Percentiles rank a stretch among this genome's conserved stretches.
phyloP scores from a whole-genome alignment of 331 rosid genomes.

The Quercus lobata region DNA sequence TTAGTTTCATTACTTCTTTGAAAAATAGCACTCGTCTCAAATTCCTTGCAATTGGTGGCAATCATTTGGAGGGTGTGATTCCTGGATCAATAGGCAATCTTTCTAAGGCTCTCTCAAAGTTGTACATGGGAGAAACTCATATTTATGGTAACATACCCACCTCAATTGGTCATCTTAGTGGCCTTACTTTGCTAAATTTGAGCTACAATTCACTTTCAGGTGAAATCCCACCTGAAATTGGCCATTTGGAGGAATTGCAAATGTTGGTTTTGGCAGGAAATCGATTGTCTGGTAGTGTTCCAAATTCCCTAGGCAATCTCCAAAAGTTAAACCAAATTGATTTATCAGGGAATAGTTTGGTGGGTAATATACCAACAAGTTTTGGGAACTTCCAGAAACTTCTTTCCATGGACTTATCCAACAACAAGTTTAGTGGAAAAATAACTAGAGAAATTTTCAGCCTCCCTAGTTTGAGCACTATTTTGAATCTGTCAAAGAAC shows the following conservation, averaged over 20 bases:
- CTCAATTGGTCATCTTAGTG: slow-evolving; percentile 44
- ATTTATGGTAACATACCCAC: slow-evolving; percentile 57
- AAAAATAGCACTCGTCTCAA: slow-evolving; percentile 52
- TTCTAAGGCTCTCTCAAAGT: slow-evolving; percentile 36
- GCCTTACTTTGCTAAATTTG: slow-evolving; percentile 53
- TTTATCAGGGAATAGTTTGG: slow-evolving; percentile 54
- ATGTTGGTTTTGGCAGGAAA: slow-evolving; percentile 46
- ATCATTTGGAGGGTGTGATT: slow-evolving; percentile 55
- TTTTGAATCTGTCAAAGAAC: slow-evolving; percentile 63
- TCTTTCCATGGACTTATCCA: slow-evolving; percentile 55
- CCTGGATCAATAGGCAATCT: slow-evolving; percentile 69
- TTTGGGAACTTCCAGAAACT: slow-evolving; percentile 48
- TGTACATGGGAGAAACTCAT: slow-evolving; percentile 67
- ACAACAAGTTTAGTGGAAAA: slow-evolving; percentile 58
- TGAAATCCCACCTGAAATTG: slow-evolving; percentile 55
- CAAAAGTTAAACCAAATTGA: slow-evolving; percentile 39
- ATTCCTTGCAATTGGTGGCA: slow-evolving; percentile 55
- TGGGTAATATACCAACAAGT: slow-evolving; percentile 38
- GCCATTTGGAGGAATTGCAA: slow-evolving; percentile 42
- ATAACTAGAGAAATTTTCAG: slow-evolving; percentile 51
- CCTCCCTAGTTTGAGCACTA: slow-evolving; percentile 41
- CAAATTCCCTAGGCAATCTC: slow-evolving; percentile 56
- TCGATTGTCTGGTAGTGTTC: slow-evolving; percentile 50
- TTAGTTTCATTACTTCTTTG: slow-evolving; percentile 52
- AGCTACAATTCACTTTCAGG: slow-evolving; percentile 55